These are phyloP conservation scores for Saprolegnia parasitica DNA, from an alignment of 352 stramenopile species.

Conservation along the genomic window DNA sequence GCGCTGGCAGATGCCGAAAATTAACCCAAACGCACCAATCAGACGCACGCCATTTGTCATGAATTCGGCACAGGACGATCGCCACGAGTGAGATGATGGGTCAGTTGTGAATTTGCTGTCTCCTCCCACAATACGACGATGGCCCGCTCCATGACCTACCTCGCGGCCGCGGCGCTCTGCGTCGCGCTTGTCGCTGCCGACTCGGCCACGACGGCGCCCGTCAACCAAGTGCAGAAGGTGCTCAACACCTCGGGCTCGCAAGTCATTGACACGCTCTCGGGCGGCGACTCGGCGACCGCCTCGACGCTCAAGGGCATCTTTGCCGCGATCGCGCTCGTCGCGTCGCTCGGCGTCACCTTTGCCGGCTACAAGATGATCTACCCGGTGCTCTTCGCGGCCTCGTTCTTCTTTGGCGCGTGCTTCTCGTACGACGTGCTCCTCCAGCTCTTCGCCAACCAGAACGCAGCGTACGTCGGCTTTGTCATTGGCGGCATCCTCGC, in stretches of 20 bases:
- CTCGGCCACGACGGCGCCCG: neutral
- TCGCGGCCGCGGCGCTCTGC: neutral
- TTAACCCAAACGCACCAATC: neutral
- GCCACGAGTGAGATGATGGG: neutral
- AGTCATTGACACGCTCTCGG: constrained; percentile 26
- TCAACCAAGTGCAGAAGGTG: constrained; percentile 20
- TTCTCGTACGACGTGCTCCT: constrained; percentile 34
- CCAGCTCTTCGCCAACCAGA: constrained; percentile 49
- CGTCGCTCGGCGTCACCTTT: constrained; percentile 27
- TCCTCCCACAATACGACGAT: neutral
- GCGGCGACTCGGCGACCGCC: constrained; percentile 23
- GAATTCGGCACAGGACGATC: neutral
- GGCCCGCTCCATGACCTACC: neutral
- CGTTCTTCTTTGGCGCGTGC: constrained; percentile 28
- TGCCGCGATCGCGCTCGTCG: constrained; percentile 16
- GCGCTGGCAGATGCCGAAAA: neutral
- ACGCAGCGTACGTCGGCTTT: constrained; percentile 56
- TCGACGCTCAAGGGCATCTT: constrained; percentile 23
- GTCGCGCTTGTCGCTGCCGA: constrained; percentile 24
- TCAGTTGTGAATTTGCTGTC: constrained; percentile 28
- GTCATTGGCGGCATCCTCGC: constrained; percentile 38
- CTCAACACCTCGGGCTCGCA: constrained; percentile 24
- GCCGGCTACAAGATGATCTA: constrained; percentile 29
- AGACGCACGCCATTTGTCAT: too few species aligned
- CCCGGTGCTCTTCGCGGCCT: constrained; percentile 23